Conservation (phyloP, 345 rosid genomes). For the Euphorbia lathyris region DNA sequence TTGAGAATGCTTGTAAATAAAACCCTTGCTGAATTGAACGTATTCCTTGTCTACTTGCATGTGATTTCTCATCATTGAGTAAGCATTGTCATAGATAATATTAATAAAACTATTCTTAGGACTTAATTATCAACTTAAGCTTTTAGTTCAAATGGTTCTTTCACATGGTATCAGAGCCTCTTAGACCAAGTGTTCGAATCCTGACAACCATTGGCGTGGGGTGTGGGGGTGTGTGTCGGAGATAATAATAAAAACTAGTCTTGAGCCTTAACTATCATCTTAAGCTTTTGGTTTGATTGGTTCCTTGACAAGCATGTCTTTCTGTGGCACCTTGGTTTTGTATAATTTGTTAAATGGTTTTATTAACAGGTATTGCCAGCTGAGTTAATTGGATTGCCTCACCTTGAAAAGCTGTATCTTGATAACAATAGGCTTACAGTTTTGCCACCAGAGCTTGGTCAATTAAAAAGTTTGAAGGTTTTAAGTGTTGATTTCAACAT, state of each 20-base stretch:
- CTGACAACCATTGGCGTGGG: too few relatives aligned
- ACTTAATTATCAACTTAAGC: too few relatives aligned
- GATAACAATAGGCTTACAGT: constrained; percentile 71
- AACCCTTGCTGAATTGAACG: too few relatives aligned
- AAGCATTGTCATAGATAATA: neutral
- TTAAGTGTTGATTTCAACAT: constrained; percentile 75
- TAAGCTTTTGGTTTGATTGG: too few relatives aligned
- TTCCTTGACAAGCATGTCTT: neutral
- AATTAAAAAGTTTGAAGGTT: constrained; percentile 63
- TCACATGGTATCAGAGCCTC: too few relatives aligned
- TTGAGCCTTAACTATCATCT: too few relatives aligned
- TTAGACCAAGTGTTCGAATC: too few relatives aligned
- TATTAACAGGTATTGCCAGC: constrained; percentile 70
- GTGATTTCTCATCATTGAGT: neutral
- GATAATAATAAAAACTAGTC: too few relatives aligned
- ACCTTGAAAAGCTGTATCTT: constrained; percentile 83
- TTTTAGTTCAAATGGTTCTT: too few relatives aligned
- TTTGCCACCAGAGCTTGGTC: constrained; percentile 91
- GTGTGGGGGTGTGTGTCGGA: too few relatives aligned
- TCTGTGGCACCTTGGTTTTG: neutral
- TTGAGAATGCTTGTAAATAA: too few relatives aligned
- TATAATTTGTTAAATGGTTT: neutral
- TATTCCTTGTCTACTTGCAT: neutral
- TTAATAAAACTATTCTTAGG: neutral
- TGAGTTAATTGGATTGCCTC: constrained; percentile 71